phyloP scores from a whole-genome alignment of 2,329 filamentous ascomycete genomes.

The Graphiopsis chlorocephala region DNA sequence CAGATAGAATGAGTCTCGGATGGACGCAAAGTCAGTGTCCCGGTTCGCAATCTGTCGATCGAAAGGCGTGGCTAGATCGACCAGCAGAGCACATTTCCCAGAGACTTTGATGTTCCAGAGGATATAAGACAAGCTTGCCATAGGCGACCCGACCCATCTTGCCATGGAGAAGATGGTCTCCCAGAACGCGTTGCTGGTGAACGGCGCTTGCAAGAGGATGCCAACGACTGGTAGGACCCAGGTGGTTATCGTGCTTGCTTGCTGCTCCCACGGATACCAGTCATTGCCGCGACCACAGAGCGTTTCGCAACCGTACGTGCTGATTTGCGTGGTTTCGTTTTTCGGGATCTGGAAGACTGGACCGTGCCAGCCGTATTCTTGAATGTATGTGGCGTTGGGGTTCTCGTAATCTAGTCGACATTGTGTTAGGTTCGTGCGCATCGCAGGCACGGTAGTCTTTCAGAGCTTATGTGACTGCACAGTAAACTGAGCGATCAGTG shows the following conservation, averaged over 20 bases:
- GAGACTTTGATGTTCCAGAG: constrained; percentile 43
- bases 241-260: constrained; percentile 38
- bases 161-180: constrained; percentile 37
- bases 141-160: constrained; percentile 39
- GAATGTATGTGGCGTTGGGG: not conserved
- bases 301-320: constrained; percentile 32
- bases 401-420: constrained; percentile 10
- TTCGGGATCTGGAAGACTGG: constrained; percentile 20
- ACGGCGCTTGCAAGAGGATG: constrained; percentile 41
- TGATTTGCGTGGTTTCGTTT: constrained; percentile 33
- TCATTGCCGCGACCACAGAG: constrained; percentile 35
- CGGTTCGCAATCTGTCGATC: constrained; percentile 25
- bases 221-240: constrained; percentile 42
- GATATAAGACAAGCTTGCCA: constrained; percentile 37
- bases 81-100: constrained; percentile 39
- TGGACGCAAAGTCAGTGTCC: constrained; percentile 36
- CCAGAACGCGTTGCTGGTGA: constrained; percentile 40
- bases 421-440: constrained; percentile 13
- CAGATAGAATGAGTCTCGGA: constrained; percentile 46
- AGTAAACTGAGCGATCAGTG: not conserved
- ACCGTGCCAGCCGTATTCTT: constrained; percentile 20
- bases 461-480: not conserved
- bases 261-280: constrained; percentile 35
- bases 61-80: constrained; percentile 39
- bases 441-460: not conserved